Evolutionary conservation across 345 rosid genomes (phyloP).

Genomic region (Cardamine occulta): DNA sequence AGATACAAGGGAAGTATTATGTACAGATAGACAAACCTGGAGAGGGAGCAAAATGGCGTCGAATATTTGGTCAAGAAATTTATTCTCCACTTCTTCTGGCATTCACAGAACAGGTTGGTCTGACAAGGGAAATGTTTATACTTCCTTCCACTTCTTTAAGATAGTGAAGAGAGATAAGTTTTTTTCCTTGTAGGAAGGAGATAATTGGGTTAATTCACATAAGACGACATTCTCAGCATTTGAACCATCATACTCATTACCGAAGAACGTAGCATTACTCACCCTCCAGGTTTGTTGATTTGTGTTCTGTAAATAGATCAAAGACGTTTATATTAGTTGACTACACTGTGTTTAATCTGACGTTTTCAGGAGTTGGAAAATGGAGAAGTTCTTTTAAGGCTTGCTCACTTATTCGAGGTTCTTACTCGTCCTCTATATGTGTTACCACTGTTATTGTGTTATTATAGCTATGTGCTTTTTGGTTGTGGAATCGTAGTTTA

Average conservation of each 20-base stretch:
- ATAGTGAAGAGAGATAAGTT: conserved; percentile 7
- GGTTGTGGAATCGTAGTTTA: conserved; percentile 13
- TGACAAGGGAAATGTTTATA: neutral
- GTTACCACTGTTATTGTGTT: conserved; percentile 11
- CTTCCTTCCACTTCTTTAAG: neutral
- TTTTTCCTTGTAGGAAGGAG: conserved; percentile 62
- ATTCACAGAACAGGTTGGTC: conserved; percentile 78
- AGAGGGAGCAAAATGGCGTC: conserved; percentile 96
- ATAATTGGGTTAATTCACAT: conserved; percentile 59
- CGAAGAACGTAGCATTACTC: conserved; percentile 72
- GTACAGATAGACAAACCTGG: conserved; percentile 73
- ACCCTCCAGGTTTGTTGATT: conserved; percentile 74
- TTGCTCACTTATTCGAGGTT: conserved; percentile 95
- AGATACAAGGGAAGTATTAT: conserved; percentile 83
- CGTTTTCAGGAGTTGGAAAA: conserved; percentile 72
- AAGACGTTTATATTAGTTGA: conserved; percentile 3
- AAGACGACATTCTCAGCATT: conserved; percentile 63
- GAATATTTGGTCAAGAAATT: conserved; percentile 81
- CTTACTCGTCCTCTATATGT: conserved; percentile 28
- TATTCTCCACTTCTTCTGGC: conserved; percentile 89
- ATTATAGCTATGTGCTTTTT: neutral
- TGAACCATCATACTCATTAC: conserved; percentile 75
- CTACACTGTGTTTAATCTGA: conserved; percentile 9
- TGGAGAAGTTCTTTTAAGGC: conserved; percentile 75
- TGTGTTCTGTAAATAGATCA: neutral